Evolutionary conservation across 306 rosid species (phyloP), one percentile per base, ranked within the genome.

Genomic region (Arachis stenosperma): DNA sequence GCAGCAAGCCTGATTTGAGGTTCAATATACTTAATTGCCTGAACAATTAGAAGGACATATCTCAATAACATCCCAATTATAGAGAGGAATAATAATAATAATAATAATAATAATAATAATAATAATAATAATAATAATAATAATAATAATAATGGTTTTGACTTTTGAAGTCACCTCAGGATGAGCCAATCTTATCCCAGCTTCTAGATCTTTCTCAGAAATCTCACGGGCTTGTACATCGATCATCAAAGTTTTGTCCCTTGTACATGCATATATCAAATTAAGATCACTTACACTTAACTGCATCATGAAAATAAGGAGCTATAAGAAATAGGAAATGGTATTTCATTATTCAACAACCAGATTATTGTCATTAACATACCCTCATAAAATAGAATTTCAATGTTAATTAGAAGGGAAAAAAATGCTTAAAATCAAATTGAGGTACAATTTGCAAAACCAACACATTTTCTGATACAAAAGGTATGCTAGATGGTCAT

Each of bases 221-320:
- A 94, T 91, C 86, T 87, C 96, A 50, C 95, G 87, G 75, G 99
- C 96, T 90, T 94, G 96, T 75, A 94, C 97, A 47, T 91, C 98
- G 78, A 94, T 94, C 98, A 94, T 94, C 78, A 94, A 83, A 10
- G 98, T 94, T 78, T 91, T 91, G 75, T 94, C 99, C 86, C 81
- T 88, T 36, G 97, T 89, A 74, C 97, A 89, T 59, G 99, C 99
- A 87, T 94, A 94, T 61, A 94, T 78, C 87, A 94, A 83, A 82
- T 94, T 94, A 70, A 91, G 97, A 85, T 94, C 97, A 72, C 99
- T 94, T 74, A 91, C 69, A 74, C 79, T 81, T 63, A 94, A 90
- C 99, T 94, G 95, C 86, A 87, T 70, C 30, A 39, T n/a, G 79
- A 62, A 64, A 42, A 81, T 9, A 51, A 60, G 54, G 46, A 52